Base-by-base conservation (phyloP, 2,329 filamentous ascomycete species). In the Trichoderma polysporum region DNA sequence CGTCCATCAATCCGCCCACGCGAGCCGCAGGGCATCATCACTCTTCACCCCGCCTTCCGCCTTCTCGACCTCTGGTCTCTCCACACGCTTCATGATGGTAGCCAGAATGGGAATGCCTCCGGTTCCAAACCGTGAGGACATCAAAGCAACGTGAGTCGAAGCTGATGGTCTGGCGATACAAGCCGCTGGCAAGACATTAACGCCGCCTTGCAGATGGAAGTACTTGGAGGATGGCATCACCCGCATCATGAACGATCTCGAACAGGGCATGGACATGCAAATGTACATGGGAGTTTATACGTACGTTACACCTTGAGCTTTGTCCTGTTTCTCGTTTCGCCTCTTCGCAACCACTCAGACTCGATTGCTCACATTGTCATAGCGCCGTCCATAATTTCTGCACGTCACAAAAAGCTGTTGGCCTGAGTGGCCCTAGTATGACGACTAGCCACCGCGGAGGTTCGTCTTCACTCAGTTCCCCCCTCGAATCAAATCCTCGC, bases 241-340 rank as follows among this genome's bases (percentile, higher is more conserved):
- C 71, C 92, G 90, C 77, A 96, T 99, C 76, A 98, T 99, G 94
- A 88, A 88, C 73, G 91, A 96, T 75, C 85, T 98, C 31, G 91
- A 94, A 74, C 91, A 93, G 71, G 95, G 95, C 69, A 91, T 99
- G 80, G 94, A 97, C 75, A 93, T 98, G 89, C 88, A 91, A 73
- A 94, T 92, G 84, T 98, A 98, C 81, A 97, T 98, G 94, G 93
- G 92, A 66, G 89, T 97, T 68, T 98, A 98, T 81, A 97, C 94
- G 90, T 93, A 77, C 61, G 74, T 73, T 39, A 63, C 65, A 25
- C 22, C 50, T 10, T n/a, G 3, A 41, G 4, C 5, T 13, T 50
- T 41, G 47, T 50, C 22, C 27, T 60, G 22, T 31, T 4, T 62
- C 62, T 49, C 27, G 25, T 13, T 25, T 31, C 50, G 41, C 25